Percentiles rank a stretch among this genome's conserved stretches.
phyloP scores from a whole-genome alignment of 495 filamentous ascomycete genomes.

The Cercophora sp. region DNA sequence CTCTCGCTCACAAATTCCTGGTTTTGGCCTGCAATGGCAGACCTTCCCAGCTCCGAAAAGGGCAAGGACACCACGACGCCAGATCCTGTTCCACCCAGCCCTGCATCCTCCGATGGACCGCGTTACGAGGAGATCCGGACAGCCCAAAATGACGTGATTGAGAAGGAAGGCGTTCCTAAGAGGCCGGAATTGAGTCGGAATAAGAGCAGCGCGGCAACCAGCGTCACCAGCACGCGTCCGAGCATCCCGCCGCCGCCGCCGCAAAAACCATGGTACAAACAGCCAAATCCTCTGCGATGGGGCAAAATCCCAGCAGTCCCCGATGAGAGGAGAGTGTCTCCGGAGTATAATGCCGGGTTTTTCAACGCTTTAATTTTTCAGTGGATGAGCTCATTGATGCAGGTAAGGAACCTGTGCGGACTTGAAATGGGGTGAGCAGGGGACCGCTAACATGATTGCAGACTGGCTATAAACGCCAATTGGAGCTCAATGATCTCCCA shows the following conservation, averaged over 20 bases:
- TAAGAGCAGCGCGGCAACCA: conserved; percentile 38
- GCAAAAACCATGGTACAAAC: conserved; percentile 57
- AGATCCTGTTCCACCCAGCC: not conserved
- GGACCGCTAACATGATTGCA: conserved; percentile 24
- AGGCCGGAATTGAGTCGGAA: conserved; percentile 36
- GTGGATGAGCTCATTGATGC: conserved; percentile 69
- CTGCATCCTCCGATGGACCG: conserved; percentile 10
- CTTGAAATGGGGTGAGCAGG: not conserved
- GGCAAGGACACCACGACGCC: not conserved
- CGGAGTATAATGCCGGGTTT: conserved; percentile 57
- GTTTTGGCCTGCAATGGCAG: not conserved
- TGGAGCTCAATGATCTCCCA: conserved; percentile 86
- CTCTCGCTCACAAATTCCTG: not conserved
- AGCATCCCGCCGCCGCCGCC: conserved; percentile 26
- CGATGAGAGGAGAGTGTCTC: conserved; percentile 47
- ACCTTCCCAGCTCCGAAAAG: conserved; percentile 5
- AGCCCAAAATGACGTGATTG: not conserved
- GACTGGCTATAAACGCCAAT: conserved; percentile 76
- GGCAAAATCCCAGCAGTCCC: conserved; percentile 57
- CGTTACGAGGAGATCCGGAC: conserved; percentile 8
- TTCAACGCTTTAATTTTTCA: conserved; percentile 59
- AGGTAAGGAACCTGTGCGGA: conserved; percentile 25
- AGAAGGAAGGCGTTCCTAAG: conserved; percentile 11
- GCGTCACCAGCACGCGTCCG: conserved; percentile 27
- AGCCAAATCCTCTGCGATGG: conserved; percentile 61